Base-by-base conservation (phyloP, 2,329 filamentous ascomycete genomes). In the Karstenula rhodostoma region DNA sequence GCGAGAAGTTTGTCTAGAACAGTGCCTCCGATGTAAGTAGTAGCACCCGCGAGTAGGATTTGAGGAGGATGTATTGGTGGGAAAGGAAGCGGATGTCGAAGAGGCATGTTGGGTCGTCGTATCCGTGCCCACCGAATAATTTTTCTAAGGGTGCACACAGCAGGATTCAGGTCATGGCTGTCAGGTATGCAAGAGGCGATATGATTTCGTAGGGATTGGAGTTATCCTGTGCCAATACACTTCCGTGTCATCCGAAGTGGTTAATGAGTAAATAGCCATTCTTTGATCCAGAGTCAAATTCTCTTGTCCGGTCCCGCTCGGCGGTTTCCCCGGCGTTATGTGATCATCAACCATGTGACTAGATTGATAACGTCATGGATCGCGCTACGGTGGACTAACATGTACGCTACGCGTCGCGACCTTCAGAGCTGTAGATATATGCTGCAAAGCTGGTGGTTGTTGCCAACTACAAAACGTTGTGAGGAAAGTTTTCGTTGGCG, bases 1-100 rank as follows among this genome's bases (percentile, higher is more conserved):
- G 15, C 27, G 5, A 49, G 27, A 27, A 49, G 47, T n/a, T 17
- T 33, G 10, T 27, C 25, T 2, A 49, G 29, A 10, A 49, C 47
- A 49, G 47, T 49, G 15, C 47, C 47, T n/a, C 47, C 47, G n/a
- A 49, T 49, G 19, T 49, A 49, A 9, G 47, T 49, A 4, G 47
- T 49, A 1, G 47, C 47, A 22, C 47, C 47, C 17, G 47, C 27
- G 2, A 49, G 47, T 2, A 49, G 47, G 9, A 49, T 49, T n/a
- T 49, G 47, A 10, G 47, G 47, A n/a, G 47, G 47, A 33, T 49
- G 47, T 33, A n/a, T 35, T 9, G 47, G 25, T 12, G 47, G 47
- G 29, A 49, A 49, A 49, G 47, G 25, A 15, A 49, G 47, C 17
- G 47, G 47, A 33, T 49, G 47, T 32, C 25, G 27, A 17, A 49